phyloP scores from a whole-genome alignment of 2,329 filamentous ascomycete genomes.

The Bipolaris cookei region DNA sequence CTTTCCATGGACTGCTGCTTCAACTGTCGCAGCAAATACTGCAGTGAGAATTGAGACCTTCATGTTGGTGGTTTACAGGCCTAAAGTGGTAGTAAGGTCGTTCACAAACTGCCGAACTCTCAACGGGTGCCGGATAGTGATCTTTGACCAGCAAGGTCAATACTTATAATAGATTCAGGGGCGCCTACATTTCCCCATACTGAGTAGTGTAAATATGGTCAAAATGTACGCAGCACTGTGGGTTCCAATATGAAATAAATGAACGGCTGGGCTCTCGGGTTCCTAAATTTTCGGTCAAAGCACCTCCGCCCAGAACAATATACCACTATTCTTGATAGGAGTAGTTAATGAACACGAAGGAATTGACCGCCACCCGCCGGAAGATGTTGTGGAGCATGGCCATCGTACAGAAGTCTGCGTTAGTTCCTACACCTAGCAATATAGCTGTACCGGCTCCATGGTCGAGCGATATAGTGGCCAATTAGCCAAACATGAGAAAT shows the following conservation, averaged over 20 bases:
- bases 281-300: slow-evolving; percentile 17
- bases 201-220: slow-evolving; percentile 13
- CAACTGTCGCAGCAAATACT: slow-evolving; percentile 31
- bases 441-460: slow-evolving; percentile 29
- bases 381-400: slow-evolving; percentile 20
- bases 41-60: slow-evolving; percentile 30
- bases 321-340: slow-evolving; percentile 14
- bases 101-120: slow-evolving; percentile 7
- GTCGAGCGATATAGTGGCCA: slow-evolving; percentile 17
- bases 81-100: not conserved
- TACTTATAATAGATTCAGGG: slow-evolving; percentile 31
- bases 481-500: slow-evolving; percentile 29
- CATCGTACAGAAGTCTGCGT: slow-evolving; percentile 15
- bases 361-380: slow-evolving; percentile 22
- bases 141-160: slow-evolving; percentile 12
- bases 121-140: slow-evolving; percentile 9
- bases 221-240: slow-evolving; percentile 24
- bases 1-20: slow-evolving; percentile 29
- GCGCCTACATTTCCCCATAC: not conserved
- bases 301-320: slow-evolving; percentile 23
- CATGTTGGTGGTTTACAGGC: slow-evolving; percentile 26
- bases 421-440: slow-evolving; percentile 15
- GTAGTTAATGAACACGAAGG: slow-evolving; percentile 25
- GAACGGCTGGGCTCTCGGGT: slow-evolving; percentile 24
- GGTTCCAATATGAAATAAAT: slow-evolving; percentile 44